Evolutionary conservation across 2,329 filamentous ascomycete genomes (phyloP).

Genomic region (Penicillium sp.): DNA sequence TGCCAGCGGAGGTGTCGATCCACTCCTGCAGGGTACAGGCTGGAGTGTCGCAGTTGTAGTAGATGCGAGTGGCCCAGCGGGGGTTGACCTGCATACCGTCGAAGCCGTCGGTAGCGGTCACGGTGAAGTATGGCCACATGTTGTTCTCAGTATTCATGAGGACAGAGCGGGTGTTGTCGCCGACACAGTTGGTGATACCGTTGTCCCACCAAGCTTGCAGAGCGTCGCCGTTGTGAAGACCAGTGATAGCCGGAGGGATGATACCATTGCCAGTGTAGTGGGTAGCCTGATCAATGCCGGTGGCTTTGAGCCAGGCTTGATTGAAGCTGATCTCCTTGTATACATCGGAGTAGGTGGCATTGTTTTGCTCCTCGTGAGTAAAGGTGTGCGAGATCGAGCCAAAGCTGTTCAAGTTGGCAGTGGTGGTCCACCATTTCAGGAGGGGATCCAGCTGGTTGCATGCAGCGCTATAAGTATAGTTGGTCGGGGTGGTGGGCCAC

Average conservation of each 20-base stretch:
- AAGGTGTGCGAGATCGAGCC: conserved; percentile 67
- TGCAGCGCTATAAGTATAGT: conserved; percentile 54
- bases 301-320: conserved; percentile 60
- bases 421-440: conserved; percentile 58
- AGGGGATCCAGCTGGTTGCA: conserved; percentile 58
- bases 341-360: conserved; percentile 63
- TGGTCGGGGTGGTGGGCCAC: conserved; percentile 52
- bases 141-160: conserved; percentile 57
- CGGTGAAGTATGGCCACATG: conserved; percentile 62
- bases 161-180: conserved; percentile 63
- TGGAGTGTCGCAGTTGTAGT: conserved; percentile 66
- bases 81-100: conserved; percentile 62
- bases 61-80: conserved; percentile 65
- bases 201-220: conserved; percentile 63
- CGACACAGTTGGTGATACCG: conserved; percentile 64
- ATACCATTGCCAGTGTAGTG: conserved; percentile 60
- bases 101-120: conserved; percentile 56
- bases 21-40: conserved; percentile 63
- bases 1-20: conserved; percentile 62
- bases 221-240: conserved; percentile 67
- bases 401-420: conserved; percentile 57
- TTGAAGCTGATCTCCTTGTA: conserved; percentile 65
- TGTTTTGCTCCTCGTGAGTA: conserved; percentile 62
- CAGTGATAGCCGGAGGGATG: conserved; percentile 67
- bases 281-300: conserved; percentile 52